Conservation (phyloP, 2,329 filamentous ascomycete genomes). For the Cladosporium austrohemisphaericum region DNA sequence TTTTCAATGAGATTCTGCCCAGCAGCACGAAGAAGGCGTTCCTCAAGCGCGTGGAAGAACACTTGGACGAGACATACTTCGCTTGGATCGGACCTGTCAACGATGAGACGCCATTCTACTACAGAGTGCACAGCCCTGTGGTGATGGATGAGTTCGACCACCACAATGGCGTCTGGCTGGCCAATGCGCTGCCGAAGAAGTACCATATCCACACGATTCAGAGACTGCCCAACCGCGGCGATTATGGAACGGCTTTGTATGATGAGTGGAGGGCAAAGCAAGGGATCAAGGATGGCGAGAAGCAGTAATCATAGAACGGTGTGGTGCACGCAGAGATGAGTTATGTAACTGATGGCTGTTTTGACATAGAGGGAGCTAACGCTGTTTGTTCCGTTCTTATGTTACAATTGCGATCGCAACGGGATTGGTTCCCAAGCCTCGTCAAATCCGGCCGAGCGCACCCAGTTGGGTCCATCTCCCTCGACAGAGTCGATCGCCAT, state of each 20-base stretch:
- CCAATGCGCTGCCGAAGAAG: constrained; percentile 66
- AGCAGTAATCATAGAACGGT: constrained; percentile 13
- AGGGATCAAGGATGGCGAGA: constrained; percentile 3
- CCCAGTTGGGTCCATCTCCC: constrained; percentile 53
- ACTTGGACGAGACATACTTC: constrained; percentile 68
- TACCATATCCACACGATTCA: constrained; percentile 75
- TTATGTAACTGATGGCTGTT: no score
- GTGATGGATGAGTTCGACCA: constrained; percentile 73
- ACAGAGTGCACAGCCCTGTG: constrained; percentile 70
- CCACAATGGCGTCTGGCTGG: constrained; percentile 72
- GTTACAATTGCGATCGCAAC: constrained; percentile 8
- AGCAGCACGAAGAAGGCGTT: constrained; percentile 50
- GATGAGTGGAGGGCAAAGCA: constrained; percentile 7
- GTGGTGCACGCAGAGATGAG: no score
- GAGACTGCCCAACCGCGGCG: constrained; percentile 65
- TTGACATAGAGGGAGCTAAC: no score
- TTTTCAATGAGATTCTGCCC: constrained; percentile 67
- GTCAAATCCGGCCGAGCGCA: constrained; percentile 59
- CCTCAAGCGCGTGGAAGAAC: constrained; percentile 51
- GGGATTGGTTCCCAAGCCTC: constrained; percentile 58
- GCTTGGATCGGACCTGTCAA: constrained; percentile 70
- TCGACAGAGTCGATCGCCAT: constrained; percentile 63
- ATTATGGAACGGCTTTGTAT: constrained; percentile 9
- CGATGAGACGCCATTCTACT: constrained; percentile 69
- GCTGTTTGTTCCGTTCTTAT: no score